Evolutionary conservation across 768 basidiomycete genomes (phyloP), one percentile per base, ranked within the genome.

Genomic region (Dioszegia hungarica): DNA sequence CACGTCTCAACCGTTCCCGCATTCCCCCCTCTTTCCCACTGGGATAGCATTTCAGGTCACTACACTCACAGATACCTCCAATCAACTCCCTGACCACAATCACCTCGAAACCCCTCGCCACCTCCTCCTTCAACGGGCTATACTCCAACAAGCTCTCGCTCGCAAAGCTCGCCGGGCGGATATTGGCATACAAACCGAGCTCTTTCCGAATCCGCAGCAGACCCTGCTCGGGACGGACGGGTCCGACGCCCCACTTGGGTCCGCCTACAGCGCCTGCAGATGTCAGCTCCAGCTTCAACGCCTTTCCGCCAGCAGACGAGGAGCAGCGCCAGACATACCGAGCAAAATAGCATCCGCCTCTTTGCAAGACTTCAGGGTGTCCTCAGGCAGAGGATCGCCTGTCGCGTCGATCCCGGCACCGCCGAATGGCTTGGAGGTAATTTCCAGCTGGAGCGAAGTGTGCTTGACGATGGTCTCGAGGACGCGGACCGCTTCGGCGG

Each of bases 241-340:
- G 86, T 55, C 85, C 83, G 2, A 93, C 87, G 45, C 91, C 93
- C 95, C 95, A 99, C 78, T 97, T 97, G 14, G 95, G 95, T n/a
- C 95, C 95, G 57, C 95, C 95, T 64, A 98, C 89, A 19, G 94
- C 87, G 64, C 94, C 94, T 97, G 57, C 15, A 10, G 14, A 9
- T 17, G 11, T 47, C 45, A 47, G 45, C 45, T 29, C 8, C 8
- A 37, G 36, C 19, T 1, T 28, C 33, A n/a, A n/a, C n/a, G n/a
- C n/a, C 38, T 15, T 38, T 29, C 24, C 33, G 19, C 6, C 12
- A 15, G 20, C 19, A 29, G 27, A 20, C 17, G 28, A 34, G 8
- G 4, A 17, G 27, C n/a, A 28, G 39, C 12, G 2, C 9, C 22
- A 29, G 17, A 44, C 82, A 46, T 67, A 91, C 95, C 95, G 84